phyloP scores from a whole-genome alignment of 257 asterid species.

The Solanum phureja region DNA sequence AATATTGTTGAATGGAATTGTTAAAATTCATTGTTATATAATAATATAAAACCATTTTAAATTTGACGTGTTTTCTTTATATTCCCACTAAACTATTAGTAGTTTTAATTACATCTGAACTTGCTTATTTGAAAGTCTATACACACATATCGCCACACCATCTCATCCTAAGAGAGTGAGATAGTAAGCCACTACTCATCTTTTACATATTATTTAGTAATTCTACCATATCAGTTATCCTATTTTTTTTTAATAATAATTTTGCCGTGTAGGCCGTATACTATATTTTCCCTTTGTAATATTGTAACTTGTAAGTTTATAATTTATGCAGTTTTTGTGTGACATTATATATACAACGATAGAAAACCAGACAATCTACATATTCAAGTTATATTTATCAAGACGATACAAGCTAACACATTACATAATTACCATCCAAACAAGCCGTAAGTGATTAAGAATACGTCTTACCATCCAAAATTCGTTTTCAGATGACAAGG shows the following conservation, averaged over 20 bases:
- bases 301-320: no score
- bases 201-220: neutral
- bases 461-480: no score
- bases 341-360: neutral
- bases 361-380: neutral
- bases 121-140: neutral
- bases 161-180: neutral
- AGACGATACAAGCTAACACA: neutral
- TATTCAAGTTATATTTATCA: neutral
- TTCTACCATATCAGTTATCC: neutral
- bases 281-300: neutral
- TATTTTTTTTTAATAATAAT: neutral
- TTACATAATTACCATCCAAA: neutral
- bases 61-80: neutral
- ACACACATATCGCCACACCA: neutral
- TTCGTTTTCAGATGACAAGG: neutral
- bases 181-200: neutral
- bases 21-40: no score
- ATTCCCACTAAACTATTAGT: neutral
- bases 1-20: neutral
- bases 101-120: neutral
- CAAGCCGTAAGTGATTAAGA: neutral
- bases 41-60: no score
- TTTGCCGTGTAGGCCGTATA: no score
- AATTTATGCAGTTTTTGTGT: neutral